phyloP scores from a whole-genome alignment of 768 basidiomycete species.

The Termitomyces sp. region DNA sequence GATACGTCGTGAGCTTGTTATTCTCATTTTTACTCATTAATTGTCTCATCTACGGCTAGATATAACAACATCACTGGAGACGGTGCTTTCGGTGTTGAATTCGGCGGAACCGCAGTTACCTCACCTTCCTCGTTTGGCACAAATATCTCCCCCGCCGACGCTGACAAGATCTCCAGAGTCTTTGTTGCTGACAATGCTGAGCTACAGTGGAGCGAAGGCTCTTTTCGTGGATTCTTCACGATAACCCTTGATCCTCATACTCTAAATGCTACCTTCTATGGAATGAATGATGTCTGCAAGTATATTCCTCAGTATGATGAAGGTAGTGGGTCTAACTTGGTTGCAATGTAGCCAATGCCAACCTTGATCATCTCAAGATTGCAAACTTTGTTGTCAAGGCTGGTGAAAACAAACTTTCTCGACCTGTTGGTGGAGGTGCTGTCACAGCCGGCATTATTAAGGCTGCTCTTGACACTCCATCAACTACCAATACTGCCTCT shows the following conservation, averaged over 20 bases:
- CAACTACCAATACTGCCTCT: background rate
- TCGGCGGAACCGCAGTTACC: background rate
- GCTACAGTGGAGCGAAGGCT: background rate
- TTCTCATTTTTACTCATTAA: too few species aligned
- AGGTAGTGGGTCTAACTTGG: background rate
- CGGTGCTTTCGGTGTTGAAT: background rate
- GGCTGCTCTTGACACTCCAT: background rate
- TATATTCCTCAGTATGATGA: too few species aligned
- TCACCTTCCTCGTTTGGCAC: background rate
- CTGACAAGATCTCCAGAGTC: background rate
- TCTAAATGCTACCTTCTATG: background rate
- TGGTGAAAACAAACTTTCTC: constrained; percentile 9
- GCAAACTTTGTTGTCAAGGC: constrained; percentile 8
- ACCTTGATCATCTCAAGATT: background rate
- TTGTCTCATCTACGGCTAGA: background rate
- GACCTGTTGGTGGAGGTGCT: constrained; percentile 10
- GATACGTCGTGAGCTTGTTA: background rate
- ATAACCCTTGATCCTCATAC: background rate
- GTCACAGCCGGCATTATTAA: constrained; percentile 7
- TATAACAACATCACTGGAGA: background rate
- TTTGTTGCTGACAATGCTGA: background rate
- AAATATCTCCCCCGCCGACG: background rate
- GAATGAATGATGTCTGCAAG: background rate
- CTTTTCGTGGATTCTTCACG: background rate
- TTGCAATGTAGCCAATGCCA: background rate